phyloP scores from a whole-genome alignment of 2,329 filamentous ascomycete genomes.

The Atkinsonella hypoxylon region DNA sequence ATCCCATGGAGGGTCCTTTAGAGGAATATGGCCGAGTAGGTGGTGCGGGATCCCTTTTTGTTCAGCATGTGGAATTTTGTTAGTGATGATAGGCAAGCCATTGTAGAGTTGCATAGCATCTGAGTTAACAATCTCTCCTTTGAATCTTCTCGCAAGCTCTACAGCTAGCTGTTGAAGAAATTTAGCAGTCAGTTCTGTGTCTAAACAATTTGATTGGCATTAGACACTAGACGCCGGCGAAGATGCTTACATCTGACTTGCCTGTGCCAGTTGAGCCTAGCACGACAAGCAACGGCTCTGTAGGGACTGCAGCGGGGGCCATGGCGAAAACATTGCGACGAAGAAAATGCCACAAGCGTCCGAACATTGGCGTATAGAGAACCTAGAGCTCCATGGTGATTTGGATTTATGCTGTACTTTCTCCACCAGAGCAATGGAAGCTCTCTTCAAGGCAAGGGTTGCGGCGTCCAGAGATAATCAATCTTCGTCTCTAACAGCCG shows the following conservation, averaged over 20 bases:
- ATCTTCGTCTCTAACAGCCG: neutral
- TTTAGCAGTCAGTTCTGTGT: neutral
- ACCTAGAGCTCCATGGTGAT: neutral
- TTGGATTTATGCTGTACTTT: neutral
- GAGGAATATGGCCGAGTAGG: constrained; percentile 64
- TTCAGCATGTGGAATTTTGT: constrained; percentile 71
- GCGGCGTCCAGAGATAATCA: neutral
- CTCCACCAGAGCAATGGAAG: neutral
- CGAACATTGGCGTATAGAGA: constrained; percentile 16
- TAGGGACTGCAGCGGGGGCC: constrained; percentile 25
- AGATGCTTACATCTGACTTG: constrained; percentile 64
- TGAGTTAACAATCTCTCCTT: constrained; percentile 92
- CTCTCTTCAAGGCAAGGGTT: too few relatives aligned
- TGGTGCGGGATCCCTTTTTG: constrained; percentile 77
- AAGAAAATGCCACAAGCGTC: constrained; percentile 12
- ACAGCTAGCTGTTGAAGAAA: constrained; percentile 60
- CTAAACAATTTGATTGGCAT: neutral
- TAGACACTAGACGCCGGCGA: neutral
- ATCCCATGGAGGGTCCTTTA: constrained; percentile 72
- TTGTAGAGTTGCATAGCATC: constrained; percentile 97
- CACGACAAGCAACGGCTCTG: constrained; percentile 61
- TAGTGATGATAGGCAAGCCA: constrained; percentile 87
- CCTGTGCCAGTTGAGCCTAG: constrained; percentile 88
- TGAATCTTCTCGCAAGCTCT: constrained; percentile 68
- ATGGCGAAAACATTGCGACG: constrained; percentile 28